phyloP scores from a whole-genome alignment of 305 asterid species.

The Fraxinus sp. region DNA sequence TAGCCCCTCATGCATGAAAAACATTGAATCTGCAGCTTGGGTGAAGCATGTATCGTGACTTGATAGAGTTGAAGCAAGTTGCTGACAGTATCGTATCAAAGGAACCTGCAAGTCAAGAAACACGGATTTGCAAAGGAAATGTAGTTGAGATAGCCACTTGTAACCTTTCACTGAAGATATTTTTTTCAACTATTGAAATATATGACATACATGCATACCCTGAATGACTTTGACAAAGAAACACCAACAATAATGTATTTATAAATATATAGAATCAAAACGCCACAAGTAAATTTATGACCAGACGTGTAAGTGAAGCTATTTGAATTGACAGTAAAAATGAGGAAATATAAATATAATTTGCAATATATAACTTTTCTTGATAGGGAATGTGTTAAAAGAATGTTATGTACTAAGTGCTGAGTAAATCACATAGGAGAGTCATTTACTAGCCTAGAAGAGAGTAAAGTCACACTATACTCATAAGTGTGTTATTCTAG shows the following conservation, averaged over 20 bases:
- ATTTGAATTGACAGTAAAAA: not conserved
- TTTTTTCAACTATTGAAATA: constrained; percentile 19
- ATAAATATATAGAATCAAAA: not conserved
- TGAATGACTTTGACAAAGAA: not conserved
- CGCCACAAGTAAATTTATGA: not conserved
- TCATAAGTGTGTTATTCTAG: not conserved
- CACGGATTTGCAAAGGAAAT: constrained; percentile 15
- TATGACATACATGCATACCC: constrained; percentile 8
- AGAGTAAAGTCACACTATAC: not conserved
- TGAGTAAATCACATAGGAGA: not conserved
- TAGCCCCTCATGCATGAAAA: constrained; percentile 97
- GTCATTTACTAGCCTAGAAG: not conserved
- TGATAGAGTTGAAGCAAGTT: constrained; percentile 82
- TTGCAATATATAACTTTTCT: not conserved
- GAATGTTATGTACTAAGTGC: not conserved
- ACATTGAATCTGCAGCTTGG: constrained; percentile 98
- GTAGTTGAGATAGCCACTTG: not conserved
- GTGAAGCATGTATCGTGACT: constrained; percentile 97
- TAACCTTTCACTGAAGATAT: not conserved
- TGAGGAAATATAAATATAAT: not conserved
- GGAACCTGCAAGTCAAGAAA: constrained; percentile 71
- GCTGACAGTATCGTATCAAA: constrained; percentile 83
- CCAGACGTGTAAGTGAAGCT: not conserved
- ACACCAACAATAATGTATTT: constrained; percentile 8
- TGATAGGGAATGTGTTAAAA: not conserved